These are phyloP conservation scores for Amaranthus cruentus DNA, from an alignment of 148 eudicot species.

Conservation along the genomic window DNA sequence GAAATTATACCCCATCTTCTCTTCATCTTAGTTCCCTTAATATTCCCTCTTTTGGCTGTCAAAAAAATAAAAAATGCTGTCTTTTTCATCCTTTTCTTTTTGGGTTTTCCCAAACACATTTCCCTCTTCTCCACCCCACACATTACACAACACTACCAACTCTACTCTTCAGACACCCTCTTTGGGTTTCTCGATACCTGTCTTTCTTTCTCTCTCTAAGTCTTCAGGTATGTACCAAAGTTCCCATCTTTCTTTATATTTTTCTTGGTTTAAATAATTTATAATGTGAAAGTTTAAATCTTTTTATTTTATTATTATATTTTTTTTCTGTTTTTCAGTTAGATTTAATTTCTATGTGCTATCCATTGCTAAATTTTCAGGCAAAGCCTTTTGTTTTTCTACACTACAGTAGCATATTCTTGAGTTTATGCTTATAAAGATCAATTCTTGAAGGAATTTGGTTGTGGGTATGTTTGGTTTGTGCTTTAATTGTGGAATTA, in stretches of 20 bases:
- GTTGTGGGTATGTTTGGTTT: slow-evolving; percentile 12
- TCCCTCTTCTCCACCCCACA: slow-evolving; percentile 8
- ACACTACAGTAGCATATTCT: background rate
- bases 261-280: background rate
- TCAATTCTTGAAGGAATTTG: slow-evolving; percentile 2
- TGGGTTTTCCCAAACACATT: slow-evolving; percentile 27
- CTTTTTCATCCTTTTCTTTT: slow-evolving; percentile 17
- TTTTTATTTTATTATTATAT: background rate
- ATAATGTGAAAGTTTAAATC: slow-evolving; percentile 6
- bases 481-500: slow-evolving; percentile 7
- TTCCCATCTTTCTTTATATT: slow-evolving; percentile 4
- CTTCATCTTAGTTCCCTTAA: slow-evolving; percentile 7
- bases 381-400: background rate
- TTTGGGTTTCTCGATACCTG: slow-evolving; percentile 24
- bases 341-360: slow-evolving; percentile 2
- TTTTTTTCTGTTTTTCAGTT: background rate
- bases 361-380: slow-evolving; percentile 6
- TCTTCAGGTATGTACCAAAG: slow-evolving; percentile 10
- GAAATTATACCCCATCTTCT: slow-evolving; percentile 17
- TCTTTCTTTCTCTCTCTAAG: slow-evolving; percentile 4
- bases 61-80: slow-evolving; percentile 16
- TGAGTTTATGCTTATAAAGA: background rate
- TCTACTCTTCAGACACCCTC: slow-evolving; percentile 22
- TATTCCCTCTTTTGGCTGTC: slow-evolving; percentile 28
- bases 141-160: slow-evolving; percentile 23